Base-by-base conservation (phyloP, 306 rosid genomes). In the Nissolia schottii region DNA sequence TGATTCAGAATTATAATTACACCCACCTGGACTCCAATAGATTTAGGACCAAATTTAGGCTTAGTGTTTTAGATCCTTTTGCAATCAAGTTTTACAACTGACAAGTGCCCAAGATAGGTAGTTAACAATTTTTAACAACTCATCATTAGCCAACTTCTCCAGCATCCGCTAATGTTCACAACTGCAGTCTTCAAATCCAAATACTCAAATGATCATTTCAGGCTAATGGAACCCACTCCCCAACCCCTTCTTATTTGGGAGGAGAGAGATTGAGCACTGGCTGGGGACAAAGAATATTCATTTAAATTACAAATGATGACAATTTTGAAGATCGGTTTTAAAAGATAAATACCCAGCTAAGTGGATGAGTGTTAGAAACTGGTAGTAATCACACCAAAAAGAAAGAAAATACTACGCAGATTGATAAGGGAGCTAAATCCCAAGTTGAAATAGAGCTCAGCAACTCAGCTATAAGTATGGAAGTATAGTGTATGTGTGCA, bases 1-100 rank as follows among this genome's bases (percentile, higher is more conserved):
- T 38, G 5, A 80, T 68, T 73, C 43, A 40, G 77, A 77, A 81
- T 22, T 54, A 27, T 50, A 51, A 49, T 43, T 49, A 41, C 72
- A 70, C 6, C 70, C 5, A 49, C 61, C 51, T 46, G 56, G 50
- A 43, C 22, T 64, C 4, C 23, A 67, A 70, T 7, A 57, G 7
- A 66, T 58, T 48, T 18, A 67, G 49, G 14, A 14, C 4, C 54
- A 70, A 62, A 45, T 35, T 55, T 51, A 41, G 46, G 46, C 60
- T 0, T 31, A 15, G 53, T 53, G 32, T 24, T 59, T 68, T 40
- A 70, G 51, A 57, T 32, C 53, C 23, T 35, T 68, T 35, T 68
- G 63, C 35, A 29, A 71, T 29, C 67, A 70, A 37, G 32, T 70
- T 70, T 59, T 48, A 50, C 35, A 70, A 41, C 50, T 29, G 31